Percentiles rank a stretch among this genome's conserved stretches.
These are phyloP conservation scores for Emericellopsis terricola DNA, from an alignment of 495 filamentous ascomycete species.

Conservation along the genomic window DNA sequence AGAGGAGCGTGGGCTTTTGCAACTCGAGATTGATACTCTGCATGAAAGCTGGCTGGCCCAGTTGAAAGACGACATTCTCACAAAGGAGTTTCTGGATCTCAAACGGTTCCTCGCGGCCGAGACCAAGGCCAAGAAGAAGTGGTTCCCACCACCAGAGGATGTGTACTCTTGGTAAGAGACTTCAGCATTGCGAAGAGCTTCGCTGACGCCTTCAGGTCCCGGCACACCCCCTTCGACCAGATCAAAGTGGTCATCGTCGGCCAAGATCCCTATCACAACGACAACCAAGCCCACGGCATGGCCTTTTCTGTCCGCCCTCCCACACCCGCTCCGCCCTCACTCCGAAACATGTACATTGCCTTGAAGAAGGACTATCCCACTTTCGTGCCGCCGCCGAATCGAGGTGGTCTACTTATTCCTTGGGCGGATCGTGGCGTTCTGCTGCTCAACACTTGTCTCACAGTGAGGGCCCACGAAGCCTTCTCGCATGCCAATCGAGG, in stretches of 20 bases:
- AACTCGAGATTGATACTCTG: conserved; percentile 81
- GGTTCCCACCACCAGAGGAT: conserved; percentile 75
- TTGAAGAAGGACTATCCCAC: conserved; percentile 74
- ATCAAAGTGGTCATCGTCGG: conserved; percentile 85
- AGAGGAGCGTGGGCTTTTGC: conserved; percentile 67
- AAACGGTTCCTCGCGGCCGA: conserved; percentile 79
- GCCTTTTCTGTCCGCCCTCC: conserved; percentile 88
- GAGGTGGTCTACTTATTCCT: conserved; percentile 63
- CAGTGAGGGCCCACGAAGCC: conserved; percentile 72
- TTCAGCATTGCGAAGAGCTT: too few species aligned
- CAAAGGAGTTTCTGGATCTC: conserved; percentile 60
- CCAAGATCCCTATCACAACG: conserved; percentile 93
- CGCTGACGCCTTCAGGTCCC: too few species aligned
- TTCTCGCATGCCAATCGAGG: conserved; percentile 68
- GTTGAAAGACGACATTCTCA: conserved; percentile 66
- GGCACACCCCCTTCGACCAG: conserved; percentile 68
- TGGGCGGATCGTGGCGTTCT: conserved; percentile 90
- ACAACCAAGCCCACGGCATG: conserved; percentile 89
- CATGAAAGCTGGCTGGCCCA: conserved; percentile 79
- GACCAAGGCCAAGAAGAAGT: conserved; percentile 45
- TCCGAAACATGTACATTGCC: conserved; percentile 79
- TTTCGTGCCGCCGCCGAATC: conserved; percentile 57
- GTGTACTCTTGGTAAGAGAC: conserved; percentile 75
- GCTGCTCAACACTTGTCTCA: conserved; percentile 82
- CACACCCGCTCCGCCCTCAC: conserved; percentile 67